Evolutionary conservation across 768 basidiomycete species (phyloP).

Genomic region (Peribolospora baueri): DNA sequence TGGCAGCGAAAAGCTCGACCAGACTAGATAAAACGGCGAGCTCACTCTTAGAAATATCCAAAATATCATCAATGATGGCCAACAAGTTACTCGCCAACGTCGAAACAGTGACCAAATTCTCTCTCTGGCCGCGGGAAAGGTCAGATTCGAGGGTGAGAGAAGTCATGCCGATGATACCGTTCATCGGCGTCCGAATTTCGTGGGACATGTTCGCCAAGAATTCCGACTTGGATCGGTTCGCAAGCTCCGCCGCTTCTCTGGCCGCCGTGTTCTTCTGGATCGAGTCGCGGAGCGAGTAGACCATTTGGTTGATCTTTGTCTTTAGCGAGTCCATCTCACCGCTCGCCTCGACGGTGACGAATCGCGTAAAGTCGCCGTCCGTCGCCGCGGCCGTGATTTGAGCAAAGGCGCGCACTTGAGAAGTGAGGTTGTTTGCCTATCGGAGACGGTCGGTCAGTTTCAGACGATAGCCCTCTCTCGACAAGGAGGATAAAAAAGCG

Average conservation of each 20-base stretch:
- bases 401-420: slow-evolving; percentile 94
- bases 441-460: no score
- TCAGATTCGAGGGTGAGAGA: slow-evolving; percentile 79
- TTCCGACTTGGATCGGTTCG: slow-evolving; percentile 91
- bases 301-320: slow-evolving; percentile 98
- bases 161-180: slow-evolving; percentile 99
- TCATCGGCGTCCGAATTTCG: slow-evolving; percentile 88
- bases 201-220: slow-evolving; percentile 98
- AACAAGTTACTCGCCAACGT: slow-evolving; percentile 76
- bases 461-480: no score
- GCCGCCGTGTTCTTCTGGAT: slow-evolving; percentile 98
- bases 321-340: slow-evolving; percentile 99
- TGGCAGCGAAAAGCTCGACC: background rate
- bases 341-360: slow-evolving; percentile 94
- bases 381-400: slow-evolving; percentile 96
- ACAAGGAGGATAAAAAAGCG: background rate
- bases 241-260: slow-evolving; percentile 84
- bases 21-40: slow-evolving; percentile 6
- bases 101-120: slow-evolving; percentile 85
- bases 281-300: slow-evolving; percentile 80
- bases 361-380: slow-evolving; percentile 94
- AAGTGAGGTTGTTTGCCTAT: slow-evolving; percentile 45
- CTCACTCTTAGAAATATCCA: slow-evolving; percentile 98
- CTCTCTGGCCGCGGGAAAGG: slow-evolving; percentile 74
- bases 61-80: slow-evolving; percentile 93